Percentiles rank a stretch among this genome's conserved stretches.
phyloP scores from a whole-genome alignment of 129 eudicot genomes.

The Artemisia annua region DNA sequence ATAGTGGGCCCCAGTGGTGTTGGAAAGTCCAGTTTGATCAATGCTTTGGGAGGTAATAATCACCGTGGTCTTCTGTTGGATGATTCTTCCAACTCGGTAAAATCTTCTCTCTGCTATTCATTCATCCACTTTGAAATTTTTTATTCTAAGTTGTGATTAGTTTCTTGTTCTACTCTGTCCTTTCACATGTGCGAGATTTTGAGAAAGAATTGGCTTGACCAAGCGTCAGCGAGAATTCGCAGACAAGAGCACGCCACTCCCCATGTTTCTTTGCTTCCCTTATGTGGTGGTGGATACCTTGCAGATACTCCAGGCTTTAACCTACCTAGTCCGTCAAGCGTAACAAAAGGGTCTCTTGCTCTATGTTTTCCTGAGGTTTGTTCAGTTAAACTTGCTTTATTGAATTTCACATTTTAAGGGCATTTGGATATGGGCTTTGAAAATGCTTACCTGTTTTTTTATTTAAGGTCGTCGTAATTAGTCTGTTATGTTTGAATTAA shows the following conservation, averaged over 20 bases:
- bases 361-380: conserved; percentile 84
- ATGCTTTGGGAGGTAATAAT: conserved; percentile 67
- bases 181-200: conserved; percentile 47
- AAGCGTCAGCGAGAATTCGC: conserved; percentile 86
- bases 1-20: conserved; percentile 99
- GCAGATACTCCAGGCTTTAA: conserved; percentile 95
- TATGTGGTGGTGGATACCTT: conserved; percentile 82
- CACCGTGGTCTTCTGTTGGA: conserved; percentile 34
- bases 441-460: no score
- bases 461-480: no score
- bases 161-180: not conserved
- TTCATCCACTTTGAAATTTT: not conserved
- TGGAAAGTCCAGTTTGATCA: conserved; percentile 90
- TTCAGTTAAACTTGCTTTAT: no score
- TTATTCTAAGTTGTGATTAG: not conserved
- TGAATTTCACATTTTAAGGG: no score
- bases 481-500: no score
- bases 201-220: conserved; percentile 88
- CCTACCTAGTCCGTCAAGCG: conserved; percentile 85
- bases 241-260: conserved; percentile 93
- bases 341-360: conserved; percentile 77
- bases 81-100: conserved; percentile 55
- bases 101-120: conserved; percentile 20
- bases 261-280: conserved; percentile 83
- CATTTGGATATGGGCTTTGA: no score